Conservation (phyloP, 1,284 basidiomycete genomes). For the Inonotus hispidus region DNA sequence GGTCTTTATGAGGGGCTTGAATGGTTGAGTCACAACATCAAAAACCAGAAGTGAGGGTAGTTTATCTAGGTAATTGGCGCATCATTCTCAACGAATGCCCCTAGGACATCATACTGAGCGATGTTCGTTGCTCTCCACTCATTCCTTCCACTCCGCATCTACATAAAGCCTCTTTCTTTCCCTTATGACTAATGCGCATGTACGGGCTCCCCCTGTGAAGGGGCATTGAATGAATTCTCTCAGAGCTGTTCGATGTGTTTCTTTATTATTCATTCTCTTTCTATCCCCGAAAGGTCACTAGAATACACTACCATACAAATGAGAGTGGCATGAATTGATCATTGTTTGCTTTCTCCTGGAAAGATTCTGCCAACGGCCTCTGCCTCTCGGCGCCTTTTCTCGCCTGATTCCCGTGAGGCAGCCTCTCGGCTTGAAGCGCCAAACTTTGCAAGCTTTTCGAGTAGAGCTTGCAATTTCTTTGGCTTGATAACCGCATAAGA, state of each 20-base stretch:
- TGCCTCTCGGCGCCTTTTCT: conserved; percentile 17
- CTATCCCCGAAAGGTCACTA: conserved; percentile 6
- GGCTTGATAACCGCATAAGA: conserved; percentile 72
- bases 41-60: conserved; percentile 25
- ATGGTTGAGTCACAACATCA: conserved; percentile 90
- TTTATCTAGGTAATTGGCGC: not conserved
- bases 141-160: conserved; percentile 10
- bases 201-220: conserved; percentile 13
- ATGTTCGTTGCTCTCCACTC: not conserved
- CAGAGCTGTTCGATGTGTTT: not conserved
- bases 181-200: conserved; percentile 15
- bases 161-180: conserved; percentile 5
- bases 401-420: conserved; percentile 26
- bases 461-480: conserved; percentile 66
- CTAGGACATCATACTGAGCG: not conserved
- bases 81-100: not conserved
- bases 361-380: conserved; percentile 17
- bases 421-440: conserved; percentile 58
- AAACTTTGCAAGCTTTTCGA: conserved; percentile 76
- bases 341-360: conserved; percentile 12
- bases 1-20: conserved; percentile 98
- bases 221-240: conserved; percentile 15
- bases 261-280: conserved; percentile 1
- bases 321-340: not conserved
- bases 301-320: conserved; percentile 11